A percentile compares a stretch with the other conserved stretches of the same genome.
These are phyloP conservation scores for Lecanicillium sp. DNA, from an alignment of 2,329 filamentous ascomycete species.

Conservation along the genomic window DNA sequence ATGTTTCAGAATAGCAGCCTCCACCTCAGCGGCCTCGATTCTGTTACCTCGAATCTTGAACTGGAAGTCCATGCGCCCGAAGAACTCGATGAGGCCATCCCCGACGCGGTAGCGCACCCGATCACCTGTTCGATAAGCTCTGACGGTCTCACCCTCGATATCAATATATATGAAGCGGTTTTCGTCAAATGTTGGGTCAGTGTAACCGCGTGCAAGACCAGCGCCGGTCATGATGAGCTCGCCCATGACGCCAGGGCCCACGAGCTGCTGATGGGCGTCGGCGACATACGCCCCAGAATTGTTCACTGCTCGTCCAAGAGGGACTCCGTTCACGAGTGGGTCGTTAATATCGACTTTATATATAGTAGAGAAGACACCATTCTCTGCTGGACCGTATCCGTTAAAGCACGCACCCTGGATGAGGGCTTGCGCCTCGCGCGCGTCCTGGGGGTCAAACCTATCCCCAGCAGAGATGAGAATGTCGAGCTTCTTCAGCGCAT, in stretches of 20 bases:
- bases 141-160: constrained; percentile 6
- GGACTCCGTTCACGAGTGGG: constrained; percentile 17
- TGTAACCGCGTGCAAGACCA: constrained; percentile 19
- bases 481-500: constrained; percentile 28
- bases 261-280: constrained; percentile 17
- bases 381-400: constrained; percentile 22
- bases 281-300: constrained; percentile 20
- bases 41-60: constrained; percentile 27
- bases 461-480: constrained; percentile 32
- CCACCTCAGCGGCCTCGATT: constrained; percentile 25
- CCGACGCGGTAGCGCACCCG: constrained; percentile 18
- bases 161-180: constrained; percentile 16
- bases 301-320: constrained; percentile 18
- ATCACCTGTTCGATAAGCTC: constrained; percentile 25
- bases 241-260: constrained; percentile 19
- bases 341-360: constrained; percentile 11
- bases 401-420: constrained; percentile 15
- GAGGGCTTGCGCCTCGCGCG: background rate
- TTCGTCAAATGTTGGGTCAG: constrained; percentile 8
- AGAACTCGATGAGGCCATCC: constrained; percentile 23
- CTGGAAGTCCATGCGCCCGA: constrained; percentile 24
- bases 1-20: constrained; percentile 18
- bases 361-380: constrained; percentile 17
- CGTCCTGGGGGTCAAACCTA: constrained; percentile 7
- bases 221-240: constrained; percentile 23